These are phyloP conservation scores for Spathaspora passalidarum DNA, from an alignment of 805 yeast species.

Conservation along the genomic window DNA sequence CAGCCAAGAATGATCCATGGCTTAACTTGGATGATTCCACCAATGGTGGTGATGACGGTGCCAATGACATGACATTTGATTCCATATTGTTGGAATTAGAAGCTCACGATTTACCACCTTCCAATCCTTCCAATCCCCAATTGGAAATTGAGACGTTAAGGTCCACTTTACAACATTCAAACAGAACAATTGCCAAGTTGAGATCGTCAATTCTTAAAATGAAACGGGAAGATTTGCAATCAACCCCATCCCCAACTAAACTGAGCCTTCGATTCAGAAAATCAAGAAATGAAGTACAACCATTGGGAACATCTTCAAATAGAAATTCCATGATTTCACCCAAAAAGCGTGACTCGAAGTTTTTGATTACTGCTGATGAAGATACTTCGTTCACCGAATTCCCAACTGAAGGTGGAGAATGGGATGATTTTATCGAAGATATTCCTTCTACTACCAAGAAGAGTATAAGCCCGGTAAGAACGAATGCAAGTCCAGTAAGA, in stretches of 20 bases:
- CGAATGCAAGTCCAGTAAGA: constrained; percentile 9
- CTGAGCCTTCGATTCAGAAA: constrained; percentile 11
- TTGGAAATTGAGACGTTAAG: constrained; percentile 66
- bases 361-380: constrained; percentile 21
- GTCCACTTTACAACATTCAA: constrained; percentile 63
- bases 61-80: constrained; percentile 34
- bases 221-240: constrained; percentile 27
- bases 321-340: constrained; percentile 31
- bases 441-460: constrained; percentile 8
- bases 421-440: constrained; percentile 38
- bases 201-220: constrained; percentile 48
- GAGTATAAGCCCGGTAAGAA: constrained; percentile 12
- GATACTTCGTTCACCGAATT: constrained; percentile 6
- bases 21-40: neutral
- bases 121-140: constrained; percentile 40
- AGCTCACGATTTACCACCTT: constrained; percentile 20
- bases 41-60: constrained; percentile 23
- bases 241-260: constrained; percentile 1
- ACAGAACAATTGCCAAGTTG: constrained; percentile 58
- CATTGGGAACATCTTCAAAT: constrained; percentile 11
- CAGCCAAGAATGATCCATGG: neutral
- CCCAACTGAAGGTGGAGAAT: constrained; percentile 19
- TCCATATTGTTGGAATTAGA: constrained; percentile 27
- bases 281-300: constrained; percentile 9
- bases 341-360: constrained; percentile 33